Percentiles rank a stretch among this genome's conserved stretches.
Evolutionary conservation across 148 eudicot species (phyloP).

Genomic region (Hydrangea macrophylla): DNA sequence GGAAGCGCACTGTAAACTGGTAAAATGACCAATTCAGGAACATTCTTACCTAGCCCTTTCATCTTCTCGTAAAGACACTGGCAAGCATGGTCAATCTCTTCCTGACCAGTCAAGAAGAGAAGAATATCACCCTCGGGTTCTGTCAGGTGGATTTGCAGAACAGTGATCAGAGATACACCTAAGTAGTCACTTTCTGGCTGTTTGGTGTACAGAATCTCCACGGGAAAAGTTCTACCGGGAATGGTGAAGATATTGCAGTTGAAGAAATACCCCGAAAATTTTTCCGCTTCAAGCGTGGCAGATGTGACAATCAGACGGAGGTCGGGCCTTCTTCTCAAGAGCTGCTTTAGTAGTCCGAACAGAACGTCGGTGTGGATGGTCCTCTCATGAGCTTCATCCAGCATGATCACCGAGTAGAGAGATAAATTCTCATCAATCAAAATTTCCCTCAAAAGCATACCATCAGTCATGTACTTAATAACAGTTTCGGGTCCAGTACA

Average conservation of each 20-base stretch:
- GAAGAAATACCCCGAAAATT: constrained; percentile 84
- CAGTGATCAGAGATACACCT: constrained; percentile 81
- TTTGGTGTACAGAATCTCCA: constrained; percentile 77
- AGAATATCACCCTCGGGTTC: constrained; percentile 94
- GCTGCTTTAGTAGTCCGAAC: constrained; percentile 74
- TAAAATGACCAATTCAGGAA: constrained; percentile 81
- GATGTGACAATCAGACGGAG: constrained; percentile 87
- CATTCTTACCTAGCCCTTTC: constrained; percentile 81
- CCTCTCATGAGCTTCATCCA: constrained; percentile 99
- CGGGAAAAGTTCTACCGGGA: constrained; percentile 89
- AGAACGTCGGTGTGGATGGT: constrained; percentile 92
- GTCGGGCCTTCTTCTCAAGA: constrained; percentile 73
- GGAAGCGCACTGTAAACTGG: constrained; percentile 97
- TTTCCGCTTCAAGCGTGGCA: constrained; percentile 91
- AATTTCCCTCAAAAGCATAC: constrained; percentile 89
- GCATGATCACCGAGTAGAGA: constrained; percentile 88
- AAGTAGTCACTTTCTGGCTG: constrained; percentile 84
- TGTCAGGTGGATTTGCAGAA: constrained; percentile 81
- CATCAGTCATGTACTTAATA: constrained; percentile 96
- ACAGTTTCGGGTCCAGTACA: constrained; percentile 93
- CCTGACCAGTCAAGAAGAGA: constrained; percentile 89
- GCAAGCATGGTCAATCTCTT: constrained; percentile 93
- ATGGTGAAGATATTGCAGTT: constrained; percentile 81
- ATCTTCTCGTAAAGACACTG: constrained; percentile 84
- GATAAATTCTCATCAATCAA: constrained; percentile 71